phyloP scores from a whole-genome alignment of 768 basidiomycete genomes.

The Tylopilus cervinicoccineus region DNA sequence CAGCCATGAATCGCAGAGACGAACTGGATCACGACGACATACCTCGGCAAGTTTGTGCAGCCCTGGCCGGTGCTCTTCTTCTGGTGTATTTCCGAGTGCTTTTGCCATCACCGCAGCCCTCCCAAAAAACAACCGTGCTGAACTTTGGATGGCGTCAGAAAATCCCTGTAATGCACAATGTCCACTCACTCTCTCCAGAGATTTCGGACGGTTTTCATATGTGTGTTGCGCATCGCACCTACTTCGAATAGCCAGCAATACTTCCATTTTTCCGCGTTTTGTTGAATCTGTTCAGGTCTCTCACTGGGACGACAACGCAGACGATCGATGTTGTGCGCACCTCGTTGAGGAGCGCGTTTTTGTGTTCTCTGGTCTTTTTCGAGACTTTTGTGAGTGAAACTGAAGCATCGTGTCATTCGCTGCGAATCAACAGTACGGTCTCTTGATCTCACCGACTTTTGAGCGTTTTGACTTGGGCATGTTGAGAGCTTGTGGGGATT shows the following conservation, averaged over 20 bases:
- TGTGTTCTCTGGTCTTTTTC: conserved; percentile 91
- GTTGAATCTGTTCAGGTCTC: conserved; percentile 62
- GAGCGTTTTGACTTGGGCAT: conserved; percentile 92
- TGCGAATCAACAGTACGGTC: background rate
- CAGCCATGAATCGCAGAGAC: conserved; percentile 5
- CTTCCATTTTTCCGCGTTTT: conserved; percentile 82
- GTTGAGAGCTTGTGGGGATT: conserved; percentile 25
- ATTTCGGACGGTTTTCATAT: conserved; percentile 89
- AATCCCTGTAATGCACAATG: background rate
- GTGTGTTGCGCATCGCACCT: conserved; percentile 92
- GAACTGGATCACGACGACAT: conserved; percentile 30
- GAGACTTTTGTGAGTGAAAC: conserved; percentile 93
- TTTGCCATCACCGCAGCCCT: conserved; percentile 91
- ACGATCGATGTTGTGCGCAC: conserved; percentile 38
- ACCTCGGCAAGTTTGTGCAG: conserved; percentile 79
- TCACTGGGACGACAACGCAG: conserved; percentile 7
- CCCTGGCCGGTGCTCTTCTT: conserved; percentile 80
- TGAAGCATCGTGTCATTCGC: conserved; percentile 28
- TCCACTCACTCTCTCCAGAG: conserved; percentile 84
- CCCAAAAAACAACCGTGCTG: conserved; percentile 89
- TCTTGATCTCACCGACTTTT: conserved; percentile 67
- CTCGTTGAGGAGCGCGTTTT: conserved; percentile 76
- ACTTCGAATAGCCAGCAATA: conserved; percentile 97
- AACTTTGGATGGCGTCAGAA: conserved; percentile 24
- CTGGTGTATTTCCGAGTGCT: conserved; percentile 82